Percentiles rank a stretch among this genome's conserved stretches.
Evolutionary conservation across 306 rosid species (phyloP).

Genomic region (Rosa persica): DNA sequence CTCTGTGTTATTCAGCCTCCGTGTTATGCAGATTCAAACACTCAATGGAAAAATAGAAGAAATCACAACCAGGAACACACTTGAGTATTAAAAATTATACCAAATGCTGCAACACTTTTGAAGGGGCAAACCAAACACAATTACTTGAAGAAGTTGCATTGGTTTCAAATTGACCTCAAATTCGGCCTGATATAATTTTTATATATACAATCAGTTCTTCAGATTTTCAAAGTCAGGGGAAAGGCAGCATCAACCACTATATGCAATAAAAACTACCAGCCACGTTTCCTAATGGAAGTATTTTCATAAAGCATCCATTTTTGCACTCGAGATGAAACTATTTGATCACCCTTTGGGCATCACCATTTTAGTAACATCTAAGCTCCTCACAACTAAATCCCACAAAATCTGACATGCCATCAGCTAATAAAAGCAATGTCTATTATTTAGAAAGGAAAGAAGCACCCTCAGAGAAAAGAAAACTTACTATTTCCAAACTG

Average conservation of each 20-base stretch:
- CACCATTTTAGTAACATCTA: not conserved
- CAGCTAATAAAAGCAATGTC: not conserved
- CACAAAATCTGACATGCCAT: not conserved
- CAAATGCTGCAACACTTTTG: not conserved
- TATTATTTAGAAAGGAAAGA: not conserved
- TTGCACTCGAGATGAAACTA: not conserved
- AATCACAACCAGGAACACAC: not conserved
- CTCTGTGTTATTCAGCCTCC: not conserved
- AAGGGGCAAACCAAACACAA: not conserved
- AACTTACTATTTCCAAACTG: slow-evolving; percentile 86
- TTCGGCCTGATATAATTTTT: no score
- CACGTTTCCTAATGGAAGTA: not conserved
- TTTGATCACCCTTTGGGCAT: not conserved
- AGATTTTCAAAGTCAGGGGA: not conserved
- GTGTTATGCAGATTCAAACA: not conserved
- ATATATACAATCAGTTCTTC: not conserved
- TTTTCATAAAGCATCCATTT: not conserved
- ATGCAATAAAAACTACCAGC: not conserved
- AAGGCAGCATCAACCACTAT: not conserved
- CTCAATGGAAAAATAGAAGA: not conserved
- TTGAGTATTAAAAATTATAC: not conserved
- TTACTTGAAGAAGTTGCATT: not conserved
- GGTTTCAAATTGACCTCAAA: not conserved
- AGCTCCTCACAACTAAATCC: not conserved
- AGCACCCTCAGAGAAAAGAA: not conserved